A percentile compares a stretch with the other conserved stretches of the same genome.
Conservation (phyloP, 768 basidiomycete genomes). For the Galerina marginata region DNA sequence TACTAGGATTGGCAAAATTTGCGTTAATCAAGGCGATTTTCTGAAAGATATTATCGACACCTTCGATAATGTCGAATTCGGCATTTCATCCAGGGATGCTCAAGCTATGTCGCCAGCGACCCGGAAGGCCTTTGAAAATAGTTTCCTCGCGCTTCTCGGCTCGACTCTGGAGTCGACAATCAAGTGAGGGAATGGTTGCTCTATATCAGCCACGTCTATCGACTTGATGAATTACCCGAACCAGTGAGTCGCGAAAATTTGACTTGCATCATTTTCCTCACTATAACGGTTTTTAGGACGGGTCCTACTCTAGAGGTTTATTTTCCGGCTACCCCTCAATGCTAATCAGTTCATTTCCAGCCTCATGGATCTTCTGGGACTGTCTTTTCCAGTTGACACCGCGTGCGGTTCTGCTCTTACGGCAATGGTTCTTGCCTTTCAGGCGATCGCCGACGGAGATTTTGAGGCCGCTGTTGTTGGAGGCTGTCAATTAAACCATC, state of each 20-base stretch:
- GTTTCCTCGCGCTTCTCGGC: slow-evolving; percentile 47
- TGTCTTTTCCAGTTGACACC: slow-evolving; percentile 55
- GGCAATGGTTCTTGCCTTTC: slow-evolving; percentile 53
- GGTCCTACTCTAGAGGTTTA: slow-evolving; percentile 35
- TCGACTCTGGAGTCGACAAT: slow-evolving; percentile 54
- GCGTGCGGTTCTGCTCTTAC: slow-evolving; percentile 55
- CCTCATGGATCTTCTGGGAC: slow-evolving; percentile 46
- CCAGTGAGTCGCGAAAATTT: slow-evolving; percentile 24
- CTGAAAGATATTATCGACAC: slow-evolving; percentile 40
- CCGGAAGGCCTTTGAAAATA: slow-evolving; percentile 41
- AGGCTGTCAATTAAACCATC: slow-evolving; percentile 47
- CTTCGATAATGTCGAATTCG: slow-evolving; percentile 48
- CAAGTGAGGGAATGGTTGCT: slow-evolving; percentile 45
- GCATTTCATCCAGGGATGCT: slow-evolving; percentile 42
- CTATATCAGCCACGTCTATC: slow-evolving; percentile 35
- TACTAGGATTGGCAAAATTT: slow-evolving; percentile 30
- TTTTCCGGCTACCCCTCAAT: slow-evolving; percentile 39
- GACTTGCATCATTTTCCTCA: neutral
- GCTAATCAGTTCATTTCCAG: slow-evolving; percentile 48
- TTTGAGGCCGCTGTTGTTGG: slow-evolving; percentile 54
- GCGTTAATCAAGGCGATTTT: slow-evolving; percentile 38
- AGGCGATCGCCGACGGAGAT: slow-evolving; percentile 48
- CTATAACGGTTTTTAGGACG: slow-evolving; percentile 31
- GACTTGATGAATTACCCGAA: slow-evolving; percentile 30
- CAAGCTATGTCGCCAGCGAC: slow-evolving; percentile 37